Percentiles rank a stretch among this genome's conserved stretches.
These are phyloP conservation scores for Backusella luteola DNA, from an alignment of 192 early-diverging fungal species.

Conservation along the genomic window DNA sequence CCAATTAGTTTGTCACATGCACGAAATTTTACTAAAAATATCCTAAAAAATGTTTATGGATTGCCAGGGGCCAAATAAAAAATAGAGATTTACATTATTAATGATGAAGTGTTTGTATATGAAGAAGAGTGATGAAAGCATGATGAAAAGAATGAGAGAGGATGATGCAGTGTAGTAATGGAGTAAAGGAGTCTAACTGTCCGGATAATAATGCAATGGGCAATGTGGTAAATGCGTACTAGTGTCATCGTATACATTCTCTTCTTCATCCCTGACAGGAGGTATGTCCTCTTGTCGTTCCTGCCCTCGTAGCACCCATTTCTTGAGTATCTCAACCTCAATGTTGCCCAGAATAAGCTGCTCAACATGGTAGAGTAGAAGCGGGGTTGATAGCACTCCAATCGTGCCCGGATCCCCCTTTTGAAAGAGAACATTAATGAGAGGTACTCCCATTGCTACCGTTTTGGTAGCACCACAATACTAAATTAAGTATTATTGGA, in stretches of 20 bases:
- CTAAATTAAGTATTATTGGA: neutral
- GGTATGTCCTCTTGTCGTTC: neutral
- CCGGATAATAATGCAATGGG: neutral
- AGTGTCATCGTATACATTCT: neutral
- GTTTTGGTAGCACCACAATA: conserved; percentile 75
- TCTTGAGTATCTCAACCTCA: conserved; percentile 52
- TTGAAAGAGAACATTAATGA: conserved; percentile 68
- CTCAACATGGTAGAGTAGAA: conserved; percentile 68
- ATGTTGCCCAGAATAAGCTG: conserved; percentile 64
- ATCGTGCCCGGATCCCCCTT: conserved; percentile 38
- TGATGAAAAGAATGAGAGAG: neutral
- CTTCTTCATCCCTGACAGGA: conserved; percentile 7
- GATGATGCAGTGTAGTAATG: neutral
- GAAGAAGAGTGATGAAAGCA: neutral
- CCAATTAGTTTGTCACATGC: too few relatives aligned
- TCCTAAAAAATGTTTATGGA: neutral
- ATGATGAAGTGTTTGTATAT: neutral
- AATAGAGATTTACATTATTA: neutral
- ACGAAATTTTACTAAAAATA: neutral
- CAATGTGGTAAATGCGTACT: neutral
- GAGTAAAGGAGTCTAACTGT: neutral
- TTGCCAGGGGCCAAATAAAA: neutral
- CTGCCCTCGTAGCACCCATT: conserved; percentile 47
- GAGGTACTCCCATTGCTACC: conserved; percentile 71
- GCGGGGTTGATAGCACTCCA: conserved; percentile 59